phyloP scores from a whole-genome alignment of 2,329 filamentous ascomycete genomes.

The Tolypocladium amazonense region DNA sequence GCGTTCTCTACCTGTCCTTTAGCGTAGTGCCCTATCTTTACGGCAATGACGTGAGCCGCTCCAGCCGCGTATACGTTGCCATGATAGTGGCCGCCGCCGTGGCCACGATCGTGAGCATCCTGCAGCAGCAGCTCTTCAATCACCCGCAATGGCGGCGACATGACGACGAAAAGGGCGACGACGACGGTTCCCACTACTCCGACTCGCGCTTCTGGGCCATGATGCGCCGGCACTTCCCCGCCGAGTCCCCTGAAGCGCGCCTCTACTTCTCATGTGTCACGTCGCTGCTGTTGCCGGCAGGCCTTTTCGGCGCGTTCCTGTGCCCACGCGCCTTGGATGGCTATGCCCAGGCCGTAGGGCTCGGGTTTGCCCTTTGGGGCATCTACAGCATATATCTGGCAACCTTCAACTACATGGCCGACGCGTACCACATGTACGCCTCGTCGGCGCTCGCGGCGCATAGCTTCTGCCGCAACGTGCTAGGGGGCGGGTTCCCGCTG shows the following conservation, averaged over 20 bases:
- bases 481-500: slow-evolving; percentile 73
- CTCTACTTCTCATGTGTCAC: slow-evolving; percentile 78
- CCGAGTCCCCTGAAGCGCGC: slow-evolving; percentile 59
- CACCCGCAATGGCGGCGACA: slow-evolving; percentile 23
- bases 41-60: slow-evolving; percentile 49
- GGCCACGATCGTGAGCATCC: slow-evolving; percentile 58
- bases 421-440: slow-evolving; percentile 77
- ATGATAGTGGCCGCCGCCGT: slow-evolving; percentile 58
- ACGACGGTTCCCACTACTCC: slow-evolving; percentile 11
- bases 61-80: slow-evolving; percentile 62
- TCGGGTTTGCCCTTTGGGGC: slow-evolving; percentile 69
- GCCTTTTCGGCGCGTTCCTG: slow-evolving; percentile 48
- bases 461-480: slow-evolving; percentile 73
- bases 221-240: slow-evolving; percentile 33
- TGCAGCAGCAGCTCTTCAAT: slow-evolving; percentile 57
- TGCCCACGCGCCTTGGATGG: slow-evolving; percentile 12
- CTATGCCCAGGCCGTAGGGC: slow-evolving; percentile 36
- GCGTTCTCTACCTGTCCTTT: slow-evolving; percentile 77
- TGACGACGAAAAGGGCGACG: too few species aligned
- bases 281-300: slow-evolving; percentile 63
- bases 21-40: slow-evolving; percentile 74
- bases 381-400: slow-evolving; percentile 82
- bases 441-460: slow-evolving; percentile 80
- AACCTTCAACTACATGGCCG: slow-evolving; percentile 87
- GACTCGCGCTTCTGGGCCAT: slow-evolving; percentile 31